Evolutionary conservation across 805 yeast species (phyloP).

Genomic region (Candida cerambycidarum): DNA sequence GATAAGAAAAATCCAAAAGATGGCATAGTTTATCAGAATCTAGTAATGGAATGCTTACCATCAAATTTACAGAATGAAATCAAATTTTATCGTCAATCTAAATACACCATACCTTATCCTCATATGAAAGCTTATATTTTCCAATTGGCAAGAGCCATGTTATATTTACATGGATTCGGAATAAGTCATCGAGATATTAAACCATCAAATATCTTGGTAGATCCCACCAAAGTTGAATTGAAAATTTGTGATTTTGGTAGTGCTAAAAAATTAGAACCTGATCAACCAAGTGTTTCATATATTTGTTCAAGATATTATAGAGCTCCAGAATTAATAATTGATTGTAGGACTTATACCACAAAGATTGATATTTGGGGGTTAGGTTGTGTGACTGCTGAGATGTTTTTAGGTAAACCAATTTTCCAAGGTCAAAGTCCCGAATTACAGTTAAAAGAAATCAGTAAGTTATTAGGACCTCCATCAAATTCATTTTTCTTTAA

Average conservation of each 20-base stretch:
- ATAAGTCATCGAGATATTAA: conserved; percentile 84
- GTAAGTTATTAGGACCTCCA: conserved; percentile 90
- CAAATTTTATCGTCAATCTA: conserved; percentile 61
- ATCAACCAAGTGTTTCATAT: conserved; percentile 89
- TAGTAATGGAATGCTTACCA: conserved; percentile 88
- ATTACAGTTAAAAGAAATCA: conserved; percentile 85
- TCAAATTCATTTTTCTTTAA: conserved; percentile 64
- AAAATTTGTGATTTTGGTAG: conserved; percentile 87
- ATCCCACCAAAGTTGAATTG: conserved; percentile 62
- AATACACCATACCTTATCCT: conserved; percentile 63
- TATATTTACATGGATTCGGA: conserved; percentile 75
- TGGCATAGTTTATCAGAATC: conserved; percentile 68
- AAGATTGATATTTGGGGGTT: conserved; percentile 97
- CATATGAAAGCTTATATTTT: conserved; percentile 76
- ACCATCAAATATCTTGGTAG: conserved; percentile 78
- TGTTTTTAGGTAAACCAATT: conserved; percentile 89
- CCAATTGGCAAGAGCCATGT: conserved; percentile 82
- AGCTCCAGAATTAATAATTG: conserved; percentile 94
- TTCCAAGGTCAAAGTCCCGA: conserved; percentile 92
- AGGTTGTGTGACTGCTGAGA: conserved; percentile 95
- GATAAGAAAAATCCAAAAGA: conserved; percentile 63
- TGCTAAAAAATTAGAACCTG: conserved; percentile 74
- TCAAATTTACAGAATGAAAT: conserved; percentile 76
- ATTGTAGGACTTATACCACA: conserved; percentile 82
- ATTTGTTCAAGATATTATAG: conserved; percentile 95